phyloP scores from a whole-genome alignment of 2,329 filamentous ascomycete genomes.

The Graphilbum ipis-grandicollis region DNA sequence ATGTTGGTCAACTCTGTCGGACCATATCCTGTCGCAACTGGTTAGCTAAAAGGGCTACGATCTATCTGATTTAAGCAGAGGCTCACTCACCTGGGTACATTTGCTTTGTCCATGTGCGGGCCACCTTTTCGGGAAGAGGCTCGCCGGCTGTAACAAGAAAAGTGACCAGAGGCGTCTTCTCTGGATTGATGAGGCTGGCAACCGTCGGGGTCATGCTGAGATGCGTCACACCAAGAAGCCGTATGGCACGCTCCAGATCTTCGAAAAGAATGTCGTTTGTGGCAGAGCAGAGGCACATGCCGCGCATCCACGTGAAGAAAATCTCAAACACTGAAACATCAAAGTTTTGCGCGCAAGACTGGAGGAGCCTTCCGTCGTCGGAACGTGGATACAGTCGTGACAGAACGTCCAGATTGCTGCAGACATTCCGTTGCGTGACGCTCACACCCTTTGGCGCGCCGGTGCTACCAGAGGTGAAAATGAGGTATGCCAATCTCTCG shows the following conservation, averaged over 20 bases:
- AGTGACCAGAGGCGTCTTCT: conserved; percentile 50
- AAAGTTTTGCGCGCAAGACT: conserved; percentile 72
- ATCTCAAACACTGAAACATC: conserved; percentile 85
- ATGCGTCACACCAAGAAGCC: conserved; percentile 50
- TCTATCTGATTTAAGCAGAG: neutral
- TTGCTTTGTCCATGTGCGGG: conserved; percentile 48
- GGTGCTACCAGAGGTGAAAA: conserved; percentile 74
- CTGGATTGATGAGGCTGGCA: conserved; percentile 53
- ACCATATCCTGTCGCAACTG: conserved; percentile 38
- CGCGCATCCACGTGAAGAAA: conserved; percentile 65
- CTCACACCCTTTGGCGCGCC: conserved; percentile 66
- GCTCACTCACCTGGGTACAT: conserved; percentile 43
- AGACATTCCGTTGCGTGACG: conserved; percentile 58
- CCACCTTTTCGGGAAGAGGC: conserved; percentile 55
- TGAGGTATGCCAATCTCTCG: conserved; percentile 50
- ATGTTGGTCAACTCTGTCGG: conserved; percentile 82
- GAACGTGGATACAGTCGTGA: conserved; percentile 43
- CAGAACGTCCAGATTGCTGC: conserved; percentile 57
- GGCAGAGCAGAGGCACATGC: conserved; percentile 63
- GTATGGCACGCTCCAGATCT: conserved; percentile 53
- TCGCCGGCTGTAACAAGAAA: conserved; percentile 75
- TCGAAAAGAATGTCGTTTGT: conserved; percentile 57
- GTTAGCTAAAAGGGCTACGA: too few relatives aligned
- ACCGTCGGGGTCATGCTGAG: conserved; percentile 77
- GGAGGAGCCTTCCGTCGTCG: conserved; percentile 44